Evolutionary conservation across 345 rosid species (phyloP), one percentile per base, ranked within the genome.

Genomic region (Syzygium aromaticum): DNA sequence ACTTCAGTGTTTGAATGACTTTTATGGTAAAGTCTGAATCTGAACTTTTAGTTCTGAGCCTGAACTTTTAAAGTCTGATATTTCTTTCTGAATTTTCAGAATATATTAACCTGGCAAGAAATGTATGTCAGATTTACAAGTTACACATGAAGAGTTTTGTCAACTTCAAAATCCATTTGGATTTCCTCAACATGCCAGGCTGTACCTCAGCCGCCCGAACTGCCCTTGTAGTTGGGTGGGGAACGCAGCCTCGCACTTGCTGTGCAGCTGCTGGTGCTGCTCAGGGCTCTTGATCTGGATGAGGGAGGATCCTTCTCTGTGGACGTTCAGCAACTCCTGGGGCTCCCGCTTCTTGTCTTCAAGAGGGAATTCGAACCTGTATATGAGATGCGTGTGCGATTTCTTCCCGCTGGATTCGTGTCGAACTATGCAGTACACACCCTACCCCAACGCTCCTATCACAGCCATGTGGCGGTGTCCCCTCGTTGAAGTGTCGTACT

Each of bases 271-370:
- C 77, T 92, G 90, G 3, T 86, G 88, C 28, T 90, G 93, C 56
- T 91, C 93, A 0, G 98, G 96, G 85, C 94, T 96, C 90, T 93
- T 93, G 30, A 95, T 93, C 86, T 94, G 97, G 56, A 97, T 93
- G 83, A 94, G 82, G 88, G 91, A 97, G 1, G 97, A 94, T 52
- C 94, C 98, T 90, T 96, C 94, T 0, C 89, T 93, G n/a, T 92
- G 92, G 21, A 96, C 87, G 91, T 95, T 91, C 54, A 94, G 85
- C 2, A 95, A 90, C 87, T 94, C 94, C 89, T 97, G 98, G 10
- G 96, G 94, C 89, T 93, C 94, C 5, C 92, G 89, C 22, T 87
- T 90, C 52, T 88, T 52, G 51, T 87, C 89, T 73, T 89, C 87
- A 0, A 87, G 73, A 5, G 97, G 98, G 54, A 94, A 92, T 84